These are phyloP conservation scores for Primulina eburnea DNA, from an alignment of 257 asterid genomes.

Conservation along the genomic window DNA sequence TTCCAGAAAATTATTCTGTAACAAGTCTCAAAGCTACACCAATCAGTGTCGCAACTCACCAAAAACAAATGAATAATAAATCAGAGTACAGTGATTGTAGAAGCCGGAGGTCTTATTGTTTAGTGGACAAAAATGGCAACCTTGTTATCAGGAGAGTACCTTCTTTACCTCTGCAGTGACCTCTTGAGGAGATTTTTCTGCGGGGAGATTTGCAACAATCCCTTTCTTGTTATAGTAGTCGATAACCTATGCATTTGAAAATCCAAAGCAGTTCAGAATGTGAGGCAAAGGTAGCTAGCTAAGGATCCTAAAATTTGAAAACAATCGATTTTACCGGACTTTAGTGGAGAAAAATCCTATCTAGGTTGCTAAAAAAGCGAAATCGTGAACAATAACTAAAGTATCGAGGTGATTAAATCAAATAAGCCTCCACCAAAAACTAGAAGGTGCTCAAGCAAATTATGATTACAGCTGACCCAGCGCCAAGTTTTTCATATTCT, in stretches of 20 bases:
- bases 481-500: not conserved
- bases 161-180: constrained; percentile 64
- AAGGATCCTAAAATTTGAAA: not conserved
- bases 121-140: constrained; percentile 14
- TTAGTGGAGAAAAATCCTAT: not conserved
- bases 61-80: constrained; percentile 21
- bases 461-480: not conserved
- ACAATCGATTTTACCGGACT: not conserved
- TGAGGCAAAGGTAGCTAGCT: not conserved
- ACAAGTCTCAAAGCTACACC: not conserved
- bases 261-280: not conserved
- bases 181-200: constrained; percentile 66
- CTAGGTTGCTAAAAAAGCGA: not conserved
- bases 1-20: constrained; percentile 15
- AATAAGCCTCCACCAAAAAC: not conserved
- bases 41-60: constrained; percentile 5
- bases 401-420: not conserved
- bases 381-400: not conserved
- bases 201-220: constrained; percentile 58
- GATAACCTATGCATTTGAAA: constrained; percentile 45
- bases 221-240: constrained; percentile 60
- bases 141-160: constrained; percentile 46
- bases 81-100: constrained; percentile 19
- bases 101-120: constrained; percentile 20
- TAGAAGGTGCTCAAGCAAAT: not conserved